Conservation (phyloP, 805 yeast genomes). For the Wickerhamomyces chambardii region DNA sequence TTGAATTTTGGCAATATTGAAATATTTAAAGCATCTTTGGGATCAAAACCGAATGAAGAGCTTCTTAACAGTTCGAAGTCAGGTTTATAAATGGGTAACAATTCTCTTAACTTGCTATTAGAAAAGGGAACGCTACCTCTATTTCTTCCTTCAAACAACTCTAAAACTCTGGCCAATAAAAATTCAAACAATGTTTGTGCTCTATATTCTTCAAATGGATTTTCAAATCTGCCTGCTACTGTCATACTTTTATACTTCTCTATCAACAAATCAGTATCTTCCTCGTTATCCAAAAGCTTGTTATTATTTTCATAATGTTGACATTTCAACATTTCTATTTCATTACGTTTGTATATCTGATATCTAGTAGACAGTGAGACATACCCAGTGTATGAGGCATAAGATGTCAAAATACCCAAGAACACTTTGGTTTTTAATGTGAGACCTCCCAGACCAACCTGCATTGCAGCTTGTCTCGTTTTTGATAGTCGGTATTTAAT, state of each 20-base stretch:
- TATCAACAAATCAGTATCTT: too few relatives aligned
- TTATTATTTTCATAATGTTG: constrained; percentile 9
- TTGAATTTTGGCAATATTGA: constrained; percentile 23
- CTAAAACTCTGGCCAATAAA: constrained; percentile 60
- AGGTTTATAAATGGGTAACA: constrained; percentile 57
- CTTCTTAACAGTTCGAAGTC: constrained; percentile 16
- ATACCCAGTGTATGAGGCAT: constrained; percentile 58
- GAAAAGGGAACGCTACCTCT: constrained; percentile 52
- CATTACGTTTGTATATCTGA: constrained; percentile 39
- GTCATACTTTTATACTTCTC: constrained; percentile 36
- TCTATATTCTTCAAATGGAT: constrained; percentile 86
- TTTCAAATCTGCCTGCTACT: constrained; percentile 76
- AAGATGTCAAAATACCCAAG: constrained; percentile 29
- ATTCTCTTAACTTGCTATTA: constrained; percentile 35
- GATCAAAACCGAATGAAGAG: constrained; percentile 7
- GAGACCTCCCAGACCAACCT: background rate
- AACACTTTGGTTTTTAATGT: constrained; percentile 12
- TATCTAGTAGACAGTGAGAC: constrained; percentile 45
- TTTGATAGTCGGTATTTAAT: background rate
- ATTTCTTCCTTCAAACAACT: constrained; percentile 50
- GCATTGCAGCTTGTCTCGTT: too few relatives aligned
- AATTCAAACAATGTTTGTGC: constrained; percentile 88
- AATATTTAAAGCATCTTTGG: constrained; percentile 2
- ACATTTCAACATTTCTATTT: constrained; percentile 15
- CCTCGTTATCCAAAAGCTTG: constrained; percentile 8